Conservation (phyloP, 768 basidiomycete species). For the Auriculariales sp. region DNA sequence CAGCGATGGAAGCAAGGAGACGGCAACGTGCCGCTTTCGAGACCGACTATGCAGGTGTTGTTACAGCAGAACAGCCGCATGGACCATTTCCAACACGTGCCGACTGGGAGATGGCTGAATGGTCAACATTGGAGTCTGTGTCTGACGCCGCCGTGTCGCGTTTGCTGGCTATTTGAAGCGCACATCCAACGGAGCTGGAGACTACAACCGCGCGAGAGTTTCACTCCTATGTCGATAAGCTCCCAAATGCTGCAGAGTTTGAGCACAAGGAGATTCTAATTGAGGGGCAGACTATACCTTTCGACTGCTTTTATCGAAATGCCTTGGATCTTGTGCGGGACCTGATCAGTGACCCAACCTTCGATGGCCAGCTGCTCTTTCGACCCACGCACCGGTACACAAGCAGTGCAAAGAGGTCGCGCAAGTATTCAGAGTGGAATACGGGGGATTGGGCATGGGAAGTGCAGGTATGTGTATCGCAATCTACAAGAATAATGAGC, state of each 20-base stretch:
- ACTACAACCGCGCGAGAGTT: background rate
- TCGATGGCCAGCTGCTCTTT: conserved; percentile 2
- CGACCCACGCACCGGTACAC: conserved; percentile 2
- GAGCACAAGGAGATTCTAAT: background rate
- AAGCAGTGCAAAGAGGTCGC: background rate
- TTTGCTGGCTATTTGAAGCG: background rate
- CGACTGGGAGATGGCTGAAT: background rate
- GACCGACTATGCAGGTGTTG: background rate
- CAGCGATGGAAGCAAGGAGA: no score
- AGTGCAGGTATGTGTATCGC: conserved; percentile 7
- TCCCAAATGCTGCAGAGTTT: background rate
- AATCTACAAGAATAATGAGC: no score
- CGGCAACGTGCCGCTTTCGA: no score
- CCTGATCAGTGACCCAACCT: conserved; percentile 4
- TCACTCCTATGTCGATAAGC: background rate
- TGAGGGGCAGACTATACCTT: conserved; percentile 8
- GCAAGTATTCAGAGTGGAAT: conserved; percentile 6
- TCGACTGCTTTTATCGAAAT: conserved; percentile 4
- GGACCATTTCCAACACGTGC: background rate
- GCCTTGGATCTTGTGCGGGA: conserved; percentile 3
- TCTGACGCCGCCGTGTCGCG: background rate
- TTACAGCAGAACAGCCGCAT: no score
- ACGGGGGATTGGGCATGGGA: conserved; percentile 8
- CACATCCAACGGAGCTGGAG: background rate
- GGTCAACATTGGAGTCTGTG: background rate